Percentiles rank a stretch among this genome's conserved stretches.
These are phyloP conservation scores for Myxozyma kluyveri DNA, from an alignment of 805 yeast species.

Conservation along the genomic window DNA sequence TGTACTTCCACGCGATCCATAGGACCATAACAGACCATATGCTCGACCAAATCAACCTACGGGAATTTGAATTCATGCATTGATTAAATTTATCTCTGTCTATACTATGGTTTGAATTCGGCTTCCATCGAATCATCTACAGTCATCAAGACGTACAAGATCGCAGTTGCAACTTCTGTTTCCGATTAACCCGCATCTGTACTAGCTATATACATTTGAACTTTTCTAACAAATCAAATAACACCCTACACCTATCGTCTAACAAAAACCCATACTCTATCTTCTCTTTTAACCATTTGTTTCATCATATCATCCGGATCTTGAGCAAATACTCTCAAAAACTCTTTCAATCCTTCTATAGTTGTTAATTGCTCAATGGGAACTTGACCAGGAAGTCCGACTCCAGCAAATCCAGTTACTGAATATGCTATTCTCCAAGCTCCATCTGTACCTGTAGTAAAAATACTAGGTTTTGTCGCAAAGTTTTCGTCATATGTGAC, in stretches of 20 bases:
- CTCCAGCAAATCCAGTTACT: conserved; percentile 44
- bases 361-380: background rate
- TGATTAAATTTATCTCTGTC: too few species aligned
- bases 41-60: too few species aligned
- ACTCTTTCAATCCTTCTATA: background rate
- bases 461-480: background rate
- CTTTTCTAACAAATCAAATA: too few species aligned
- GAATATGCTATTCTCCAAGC: conserved; percentile 48
- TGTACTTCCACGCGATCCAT: too few species aligned
- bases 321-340: conserved; percentile 5
- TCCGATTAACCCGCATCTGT: too few species aligned
- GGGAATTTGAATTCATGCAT: too few species aligned
- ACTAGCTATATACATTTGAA: too few species aligned
- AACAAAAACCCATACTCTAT: conserved; percentile 18
- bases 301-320: conserved; percentile 13
- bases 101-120: too few species aligned
- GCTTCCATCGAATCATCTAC: too few species aligned
- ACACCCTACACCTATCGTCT: conserved; percentile 7
- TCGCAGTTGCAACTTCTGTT: too few species aligned
- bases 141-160: too few species aligned
- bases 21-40: too few species aligned
- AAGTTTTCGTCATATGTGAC: conserved; percentile 41
- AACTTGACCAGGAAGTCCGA: conserved; percentile 31
- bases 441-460: conserved; percentile 4
- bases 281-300: conserved; percentile 10